Percentiles rank a stretch among this genome's conserved stretches.
phyloP scores from a whole-genome alignment of 1,139 yeast genomes.

The Barnettozyma hawaiiensis region DNA sequence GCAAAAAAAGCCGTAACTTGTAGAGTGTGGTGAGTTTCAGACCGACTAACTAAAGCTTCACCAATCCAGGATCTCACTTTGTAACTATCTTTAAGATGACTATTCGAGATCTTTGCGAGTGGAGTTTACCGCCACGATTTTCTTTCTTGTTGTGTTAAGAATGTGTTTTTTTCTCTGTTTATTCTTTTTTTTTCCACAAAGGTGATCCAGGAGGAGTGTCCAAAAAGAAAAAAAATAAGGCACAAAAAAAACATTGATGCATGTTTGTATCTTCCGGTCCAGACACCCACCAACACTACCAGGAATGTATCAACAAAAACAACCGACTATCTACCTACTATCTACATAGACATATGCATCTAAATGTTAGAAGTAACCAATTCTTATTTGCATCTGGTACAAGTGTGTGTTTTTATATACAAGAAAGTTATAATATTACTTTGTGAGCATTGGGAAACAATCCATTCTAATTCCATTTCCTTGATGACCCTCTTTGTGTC shows the following conservation, averaged over 20 bases:
- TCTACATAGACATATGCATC: too few relatives aligned
- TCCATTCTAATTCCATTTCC: background rate
- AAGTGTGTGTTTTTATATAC: background rate
- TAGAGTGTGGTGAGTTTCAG: background rate
- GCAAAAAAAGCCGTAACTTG: too few relatives aligned
- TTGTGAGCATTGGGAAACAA: background rate
- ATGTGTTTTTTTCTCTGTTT: background rate
- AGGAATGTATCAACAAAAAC: too few relatives aligned
- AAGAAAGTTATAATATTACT: background rate
- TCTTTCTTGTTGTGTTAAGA: background rate
- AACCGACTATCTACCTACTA: background rate
- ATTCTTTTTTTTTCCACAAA: background rate
- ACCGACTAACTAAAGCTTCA: background rate
- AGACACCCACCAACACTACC: background rate
- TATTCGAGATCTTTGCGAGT: background rate
- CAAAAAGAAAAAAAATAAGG: too few relatives aligned
- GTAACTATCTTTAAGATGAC: background rate
- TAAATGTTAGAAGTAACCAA: too few relatives aligned
- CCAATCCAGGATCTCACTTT: background rate
- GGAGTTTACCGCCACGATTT: background rate
- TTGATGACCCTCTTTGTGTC: slow-evolving; percentile 1
- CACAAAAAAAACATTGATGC: background rate
- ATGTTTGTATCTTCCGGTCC: background rate
- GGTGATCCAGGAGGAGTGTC: background rate
- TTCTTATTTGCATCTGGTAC: background rate